These are phyloP conservation scores for Hypoxylon sp. DNA, from an alignment of 2,329 filamentous ascomycete genomes.

Conservation along the genomic window DNA sequence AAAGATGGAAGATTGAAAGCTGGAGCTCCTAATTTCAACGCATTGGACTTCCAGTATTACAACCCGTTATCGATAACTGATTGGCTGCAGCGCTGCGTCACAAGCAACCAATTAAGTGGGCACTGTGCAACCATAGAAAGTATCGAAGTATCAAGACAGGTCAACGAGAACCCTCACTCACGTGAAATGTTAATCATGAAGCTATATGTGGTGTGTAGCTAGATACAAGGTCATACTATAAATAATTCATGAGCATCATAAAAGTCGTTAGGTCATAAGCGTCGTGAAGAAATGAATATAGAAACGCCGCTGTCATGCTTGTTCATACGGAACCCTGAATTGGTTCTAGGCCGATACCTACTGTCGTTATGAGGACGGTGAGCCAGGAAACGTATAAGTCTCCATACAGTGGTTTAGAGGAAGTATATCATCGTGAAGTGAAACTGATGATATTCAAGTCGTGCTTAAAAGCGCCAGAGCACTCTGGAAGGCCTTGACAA, in stretches of 20 bases:
- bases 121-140: slow-evolving; percentile 7
- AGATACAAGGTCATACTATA: slow-evolving; percentile 24
- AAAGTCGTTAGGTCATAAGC: slow-evolving; percentile 38
- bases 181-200: slow-evolving; percentile 5
- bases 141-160: not conserved
- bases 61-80: slow-evolving; percentile 23
- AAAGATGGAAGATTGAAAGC: slow-evolving; percentile 3
- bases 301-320: slow-evolving; percentile 28
- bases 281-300: slow-evolving; percentile 25
- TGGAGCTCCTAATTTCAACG: slow-evolving; percentile 6
- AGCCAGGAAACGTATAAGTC: not conserved
- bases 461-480: slow-evolving; percentile 69
- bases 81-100: not conserved
- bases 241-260: slow-evolving; percentile 37
- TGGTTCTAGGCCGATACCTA: not conserved
- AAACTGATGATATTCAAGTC: slow-evolving; percentile 36
- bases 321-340: not conserved
- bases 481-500: slow-evolving; percentile 74
- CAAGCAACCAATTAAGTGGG: not conserved
- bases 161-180: not conserved
- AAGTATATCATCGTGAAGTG: slow-evolving; percentile 7
- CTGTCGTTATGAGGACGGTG: not conserved
- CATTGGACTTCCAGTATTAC: slow-evolving; percentile 13
- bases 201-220: slow-evolving; percentile 14
- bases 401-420: not conserved